Conservation (phyloP, 2,329 filamentous ascomycete genomes). For the Chaetomium strumarium region DNA sequence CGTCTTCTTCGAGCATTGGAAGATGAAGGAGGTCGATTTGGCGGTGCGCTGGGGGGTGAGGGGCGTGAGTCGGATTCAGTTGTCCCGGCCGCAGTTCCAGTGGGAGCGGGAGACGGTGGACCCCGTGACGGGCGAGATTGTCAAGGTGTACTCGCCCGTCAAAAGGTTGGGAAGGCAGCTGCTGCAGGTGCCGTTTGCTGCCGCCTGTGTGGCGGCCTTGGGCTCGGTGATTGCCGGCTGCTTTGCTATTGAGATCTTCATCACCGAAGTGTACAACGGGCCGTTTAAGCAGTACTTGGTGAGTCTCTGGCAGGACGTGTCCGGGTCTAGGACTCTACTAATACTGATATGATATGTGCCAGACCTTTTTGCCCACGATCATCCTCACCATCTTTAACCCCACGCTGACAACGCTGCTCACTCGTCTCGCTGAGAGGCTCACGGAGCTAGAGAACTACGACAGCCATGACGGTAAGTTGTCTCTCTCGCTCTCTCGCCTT, state of each 20-base stretch:
- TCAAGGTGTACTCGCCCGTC: conserved; percentile 67
- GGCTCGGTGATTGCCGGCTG: conserved; percentile 79
- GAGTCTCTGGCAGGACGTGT: conserved; percentile 29
- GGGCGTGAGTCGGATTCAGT: conserved; percentile 75
- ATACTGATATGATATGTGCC: no score
- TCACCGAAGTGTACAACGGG: conserved; percentile 87
- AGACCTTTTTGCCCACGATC: conserved; percentile 84
- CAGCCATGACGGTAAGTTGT: conserved; percentile 59
- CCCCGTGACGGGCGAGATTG: conserved; percentile 71
- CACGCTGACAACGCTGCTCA: conserved; percentile 69
- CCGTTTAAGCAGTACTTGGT: conserved; percentile 81
- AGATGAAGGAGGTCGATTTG: conserved; percentile 82
- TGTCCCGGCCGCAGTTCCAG: conserved; percentile 68
- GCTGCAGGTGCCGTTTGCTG: conserved; percentile 77
- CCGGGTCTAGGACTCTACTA: neutral
- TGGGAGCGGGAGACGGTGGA: conserved; percentile 74
- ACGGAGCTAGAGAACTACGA: conserved; percentile 90
- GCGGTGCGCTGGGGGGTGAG: conserved; percentile 84
- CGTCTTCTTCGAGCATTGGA: conserved; percentile 93
- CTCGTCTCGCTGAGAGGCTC: conserved; percentile 66
- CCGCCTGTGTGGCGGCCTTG: conserved; percentile 64
- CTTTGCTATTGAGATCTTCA: conserved; percentile 92
- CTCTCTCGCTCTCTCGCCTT: neutral
- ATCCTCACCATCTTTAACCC: conserved; percentile 80
- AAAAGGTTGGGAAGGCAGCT: conserved; percentile 73